Conservation (phyloP, 345 rosid species). For the Aquilaria yunnanensis region DNA sequence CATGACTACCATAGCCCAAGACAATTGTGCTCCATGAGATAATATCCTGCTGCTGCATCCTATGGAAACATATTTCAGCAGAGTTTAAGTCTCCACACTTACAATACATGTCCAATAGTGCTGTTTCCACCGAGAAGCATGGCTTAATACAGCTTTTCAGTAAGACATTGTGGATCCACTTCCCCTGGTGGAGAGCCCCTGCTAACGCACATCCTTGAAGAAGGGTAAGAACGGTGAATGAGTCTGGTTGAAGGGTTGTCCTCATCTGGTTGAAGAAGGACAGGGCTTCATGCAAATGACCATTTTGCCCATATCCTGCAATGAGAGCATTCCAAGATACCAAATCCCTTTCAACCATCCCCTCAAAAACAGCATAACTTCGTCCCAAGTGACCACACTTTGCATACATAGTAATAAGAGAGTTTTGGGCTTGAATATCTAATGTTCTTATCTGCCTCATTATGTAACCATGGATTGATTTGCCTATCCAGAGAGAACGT, state of each 20-base stretch:
- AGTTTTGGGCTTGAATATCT: constrained; percentile 54
- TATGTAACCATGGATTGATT: constrained; percentile 55
- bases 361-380: constrained; percentile 46
- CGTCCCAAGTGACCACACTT: constrained; percentile 46
- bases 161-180: constrained; percentile 53
- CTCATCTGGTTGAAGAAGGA: constrained; percentile 44
- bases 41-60: constrained; percentile 42
- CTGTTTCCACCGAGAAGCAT: constrained; percentile 44
- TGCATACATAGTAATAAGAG: constrained; percentile 68
- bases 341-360: constrained; percentile 43
- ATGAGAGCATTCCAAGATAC: constrained; percentile 87
- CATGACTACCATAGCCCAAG: constrained; percentile 74
- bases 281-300: constrained; percentile 41
- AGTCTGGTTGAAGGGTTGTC: constrained; percentile 39
- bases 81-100: constrained; percentile 64
- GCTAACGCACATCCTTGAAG: constrained; percentile 65
- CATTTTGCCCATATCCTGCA: constrained; percentile 61
- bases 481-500: constrained; percentile 46
- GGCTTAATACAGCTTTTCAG: constrained; percentile 43
- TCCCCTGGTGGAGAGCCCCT: constrained; percentile 53
- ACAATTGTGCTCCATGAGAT: constrained; percentile 65
- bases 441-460: constrained; percentile 38
- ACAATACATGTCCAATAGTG: constrained; percentile 71
- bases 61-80: constrained; percentile 59
- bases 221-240: constrained; percentile 56